These are phyloP conservation scores for Anisodus tanguticus DNA, from an alignment of 257 asterid species.

Conservation along the genomic window DNA sequence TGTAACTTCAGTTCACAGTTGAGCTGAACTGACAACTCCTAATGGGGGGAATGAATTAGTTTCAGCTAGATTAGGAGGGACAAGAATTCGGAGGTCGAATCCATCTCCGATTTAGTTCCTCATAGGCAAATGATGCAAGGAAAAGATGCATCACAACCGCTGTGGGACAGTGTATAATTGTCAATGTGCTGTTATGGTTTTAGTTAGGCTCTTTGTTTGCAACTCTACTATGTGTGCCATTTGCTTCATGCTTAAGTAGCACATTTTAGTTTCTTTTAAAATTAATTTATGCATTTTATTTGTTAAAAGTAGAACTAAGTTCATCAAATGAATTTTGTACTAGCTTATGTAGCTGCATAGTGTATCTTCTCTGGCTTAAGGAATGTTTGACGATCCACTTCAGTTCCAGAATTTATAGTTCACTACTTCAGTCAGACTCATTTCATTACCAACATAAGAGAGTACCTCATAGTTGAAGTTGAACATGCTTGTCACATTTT, in stretches of 20 bases:
- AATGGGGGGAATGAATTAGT: neutral
- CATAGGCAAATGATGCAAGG: neutral
- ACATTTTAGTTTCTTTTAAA: slow-evolving; percentile 3
- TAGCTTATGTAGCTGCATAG: slow-evolving; percentile 10
- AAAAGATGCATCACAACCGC: neutral
- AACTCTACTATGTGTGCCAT: neutral
- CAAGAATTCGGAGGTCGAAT: neutral
- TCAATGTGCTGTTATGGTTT: neutral
- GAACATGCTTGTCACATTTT: neutral
- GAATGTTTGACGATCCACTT: slow-evolving; percentile 3
- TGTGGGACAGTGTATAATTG: neutral
- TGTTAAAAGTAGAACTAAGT: neutral
- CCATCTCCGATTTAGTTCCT: neutral
- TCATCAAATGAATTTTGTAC: slow-evolving; percentile 15
- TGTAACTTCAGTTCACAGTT: neutral
- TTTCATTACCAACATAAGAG: neutral
- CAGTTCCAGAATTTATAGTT: neutral
- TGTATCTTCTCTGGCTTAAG: neutral
- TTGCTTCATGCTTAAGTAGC: neutral
- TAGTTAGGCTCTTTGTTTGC: neutral
- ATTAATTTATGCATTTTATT: neutral
- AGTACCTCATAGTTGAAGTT: neutral
- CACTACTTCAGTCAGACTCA: slow-evolving; percentile 12
- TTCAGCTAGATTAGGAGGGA: neutral
- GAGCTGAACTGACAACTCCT: neutral